These are phyloP conservation scores for Xylaria bambusicola DNA, from an alignment of 495 filamentous ascomycete genomes.

Conservation along the genomic window DNA sequence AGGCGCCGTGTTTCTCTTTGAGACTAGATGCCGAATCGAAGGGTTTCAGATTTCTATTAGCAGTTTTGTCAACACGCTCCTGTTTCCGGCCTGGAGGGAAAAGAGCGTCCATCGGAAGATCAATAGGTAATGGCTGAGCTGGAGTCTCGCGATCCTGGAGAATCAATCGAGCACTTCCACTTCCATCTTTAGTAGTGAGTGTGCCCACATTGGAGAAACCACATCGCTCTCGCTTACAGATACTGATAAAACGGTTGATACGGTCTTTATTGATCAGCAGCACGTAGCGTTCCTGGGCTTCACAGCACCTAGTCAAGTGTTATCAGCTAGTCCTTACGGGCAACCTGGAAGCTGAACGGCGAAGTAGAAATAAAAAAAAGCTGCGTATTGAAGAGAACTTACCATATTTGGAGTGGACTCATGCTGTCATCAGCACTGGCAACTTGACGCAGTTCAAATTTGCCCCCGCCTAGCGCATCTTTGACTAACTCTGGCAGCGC, in stretches of 20 bases:
- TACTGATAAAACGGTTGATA: slow-evolving; percentile 80
- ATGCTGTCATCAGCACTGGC: slow-evolving; percentile 87
- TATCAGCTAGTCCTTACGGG: slow-evolving; percentile 4
- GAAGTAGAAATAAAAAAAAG: not conserved
- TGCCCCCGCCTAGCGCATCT: slow-evolving; percentile 84
- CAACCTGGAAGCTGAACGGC: not conserved
- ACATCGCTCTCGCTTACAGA: slow-evolving; percentile 83
- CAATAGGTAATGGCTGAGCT: slow-evolving; percentile 71
- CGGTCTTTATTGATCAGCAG: slow-evolving; percentile 75
- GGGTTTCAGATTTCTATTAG: slow-evolving; percentile 64
- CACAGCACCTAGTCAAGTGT: slow-evolving; percentile 61
- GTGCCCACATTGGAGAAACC: slow-evolving; percentile 91
- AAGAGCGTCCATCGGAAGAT: slow-evolving; percentile 85
- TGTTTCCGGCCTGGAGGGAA: slow-evolving; percentile 91
- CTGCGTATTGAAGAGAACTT: not conserved
- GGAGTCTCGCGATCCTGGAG: slow-evolving; percentile 79
- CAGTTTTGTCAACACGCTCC: slow-evolving; percentile 74
- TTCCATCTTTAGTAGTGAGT: slow-evolving; percentile 63
- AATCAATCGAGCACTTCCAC: slow-evolving; percentile 68
- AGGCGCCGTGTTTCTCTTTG: slow-evolving; percentile 49
- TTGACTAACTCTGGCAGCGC: slow-evolving; percentile 90
- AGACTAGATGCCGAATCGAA: slow-evolving; percentile 65
- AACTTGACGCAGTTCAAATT: slow-evolving; percentile 87
- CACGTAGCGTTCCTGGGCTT: slow-evolving; percentile 95
- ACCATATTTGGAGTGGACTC: slow-evolving; percentile 94